Evolutionary conservation across 2,329 filamentous ascomycete genomes (phyloP).

Genomic region (Pseudohalonectria lignicola): DNA sequence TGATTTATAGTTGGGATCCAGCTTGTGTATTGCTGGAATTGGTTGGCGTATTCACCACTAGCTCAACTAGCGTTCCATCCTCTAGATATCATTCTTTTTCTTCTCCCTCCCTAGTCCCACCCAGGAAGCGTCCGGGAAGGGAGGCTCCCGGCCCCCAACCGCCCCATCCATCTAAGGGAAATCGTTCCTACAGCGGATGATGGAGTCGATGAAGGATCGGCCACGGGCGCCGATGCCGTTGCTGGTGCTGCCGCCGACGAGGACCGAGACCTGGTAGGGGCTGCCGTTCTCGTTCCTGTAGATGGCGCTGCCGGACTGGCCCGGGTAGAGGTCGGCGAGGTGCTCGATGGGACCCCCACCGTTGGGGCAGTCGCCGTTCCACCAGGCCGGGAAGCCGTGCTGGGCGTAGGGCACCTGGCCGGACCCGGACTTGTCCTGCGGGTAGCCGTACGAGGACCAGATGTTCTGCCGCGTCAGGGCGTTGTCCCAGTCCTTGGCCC

Average conservation of each 20-base stretch:
- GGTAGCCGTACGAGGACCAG: not conserved
- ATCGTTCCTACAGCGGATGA: too few relatives aligned
- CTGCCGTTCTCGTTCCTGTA: not conserved
- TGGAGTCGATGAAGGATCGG: too few relatives aligned
- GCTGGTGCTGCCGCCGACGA: not conserved
- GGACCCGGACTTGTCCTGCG: not conserved
- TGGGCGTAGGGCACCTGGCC: not conserved
- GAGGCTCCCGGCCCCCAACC: too few relatives aligned
- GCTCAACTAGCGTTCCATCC: too few relatives aligned
- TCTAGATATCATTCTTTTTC: too few relatives aligned
- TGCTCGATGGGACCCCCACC: not conserved
- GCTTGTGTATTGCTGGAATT: too few relatives aligned
- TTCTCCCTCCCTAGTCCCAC: too few relatives aligned
- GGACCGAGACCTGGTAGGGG: not conserved
- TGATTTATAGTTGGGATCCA: too few relatives aligned
- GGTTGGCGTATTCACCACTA: too few relatives aligned
- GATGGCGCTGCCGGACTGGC: conserved; percentile 2
- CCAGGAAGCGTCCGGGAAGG: too few relatives aligned
- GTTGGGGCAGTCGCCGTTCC: not conserved
- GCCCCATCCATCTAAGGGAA: too few relatives aligned
- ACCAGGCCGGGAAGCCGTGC: not conserved
- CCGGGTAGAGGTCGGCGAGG: not conserved
- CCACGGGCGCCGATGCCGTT: not conserved
- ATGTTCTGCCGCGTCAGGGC: not conserved
- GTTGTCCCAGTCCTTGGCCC: not conserved